phyloP scores from a whole-genome alignment of 768 basidiomycete species.

The Termitomyces sp. region DNA sequence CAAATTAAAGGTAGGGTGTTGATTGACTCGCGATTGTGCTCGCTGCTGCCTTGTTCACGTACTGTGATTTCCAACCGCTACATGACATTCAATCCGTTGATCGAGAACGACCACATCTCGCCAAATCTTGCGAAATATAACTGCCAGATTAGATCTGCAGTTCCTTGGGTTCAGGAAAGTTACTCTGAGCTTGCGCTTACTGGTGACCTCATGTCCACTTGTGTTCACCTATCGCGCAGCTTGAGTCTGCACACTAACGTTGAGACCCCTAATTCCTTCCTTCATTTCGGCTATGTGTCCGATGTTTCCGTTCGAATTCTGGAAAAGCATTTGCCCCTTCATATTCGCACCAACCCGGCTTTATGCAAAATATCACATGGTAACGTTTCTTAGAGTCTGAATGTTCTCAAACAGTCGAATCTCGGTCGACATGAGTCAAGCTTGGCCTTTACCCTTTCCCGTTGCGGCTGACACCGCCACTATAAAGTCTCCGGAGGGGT shows the following conservation, averaged over 20 bases:
- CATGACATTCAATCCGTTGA: background rate
- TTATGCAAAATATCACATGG: background rate
- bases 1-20: background rate
- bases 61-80: background rate
- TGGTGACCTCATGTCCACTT: background rate
- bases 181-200: background rate
- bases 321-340: background rate
- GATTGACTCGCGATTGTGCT: background rate
- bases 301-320: background rate
- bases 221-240: background rate
- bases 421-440: background rate
- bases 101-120: background rate
- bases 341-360: background rate
- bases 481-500: background rate
- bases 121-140: background rate
- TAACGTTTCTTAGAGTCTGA: background rate
- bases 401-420: no score
- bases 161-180: background rate
- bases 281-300: background rate
- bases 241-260: background rate
- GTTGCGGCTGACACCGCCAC: background rate
- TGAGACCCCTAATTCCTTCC: background rate
- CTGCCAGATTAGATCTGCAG: background rate
- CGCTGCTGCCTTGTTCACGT: background rate
- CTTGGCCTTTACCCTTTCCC: no score